Base-by-base conservation (phyloP, 2,329 filamentous ascomycete species). In the Arthrobotrys musiformis region DNA sequence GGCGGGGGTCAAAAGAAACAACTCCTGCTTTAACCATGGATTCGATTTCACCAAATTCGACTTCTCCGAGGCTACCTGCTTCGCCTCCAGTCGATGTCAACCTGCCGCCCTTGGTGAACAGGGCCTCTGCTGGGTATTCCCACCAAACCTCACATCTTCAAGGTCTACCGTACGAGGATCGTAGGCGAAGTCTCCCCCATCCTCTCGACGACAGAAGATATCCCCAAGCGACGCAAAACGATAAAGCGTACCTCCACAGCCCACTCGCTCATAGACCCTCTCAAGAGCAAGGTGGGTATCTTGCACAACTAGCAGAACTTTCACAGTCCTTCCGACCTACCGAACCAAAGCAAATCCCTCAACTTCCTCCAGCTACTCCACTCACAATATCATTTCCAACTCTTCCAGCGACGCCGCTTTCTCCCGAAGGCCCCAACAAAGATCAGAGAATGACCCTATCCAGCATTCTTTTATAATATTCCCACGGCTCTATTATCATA, bases 11-110 rank as follows among this genome's bases (percentile, higher is more conserved):
- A 1, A 84, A 87, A 15, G 90, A 91, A 50, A 85, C 86, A 30
- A 88, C 90, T 3, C 90, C 90, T 5, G 92, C 91, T 0, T 86
- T 93, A 78, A 86, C 92, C 60, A 93, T 92, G 0, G 92, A 95
- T 82, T 85, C 86, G 28, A 87, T 88, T 78, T 91, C 90, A 0
- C 86, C 88, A 69, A 88, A 89, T 81, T 89, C 89, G 2, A 87
- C 87, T 30, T 90, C 90, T 9, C 88, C 89, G 15, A 84, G 81
- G 79, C 72, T 83, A 60, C 82, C 83, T 44, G 80, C 63, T 81
- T 84, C 68, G 82, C 83, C 80, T 17, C 61, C 77, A 17, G 73
- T 67, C 17, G 64, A 78, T 48, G 76, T 78, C 15, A 81, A 80
- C 66, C 69, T 81, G 2, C 80, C 80, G 26, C 80, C 80, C 1